Percentiles rank a stretch among this genome's conserved stretches.
These are phyloP conservation scores for Hebeloma cylindrosporum DNA, from an alignment of 768 basidiomycete species.

Conservation along the genomic window DNA sequence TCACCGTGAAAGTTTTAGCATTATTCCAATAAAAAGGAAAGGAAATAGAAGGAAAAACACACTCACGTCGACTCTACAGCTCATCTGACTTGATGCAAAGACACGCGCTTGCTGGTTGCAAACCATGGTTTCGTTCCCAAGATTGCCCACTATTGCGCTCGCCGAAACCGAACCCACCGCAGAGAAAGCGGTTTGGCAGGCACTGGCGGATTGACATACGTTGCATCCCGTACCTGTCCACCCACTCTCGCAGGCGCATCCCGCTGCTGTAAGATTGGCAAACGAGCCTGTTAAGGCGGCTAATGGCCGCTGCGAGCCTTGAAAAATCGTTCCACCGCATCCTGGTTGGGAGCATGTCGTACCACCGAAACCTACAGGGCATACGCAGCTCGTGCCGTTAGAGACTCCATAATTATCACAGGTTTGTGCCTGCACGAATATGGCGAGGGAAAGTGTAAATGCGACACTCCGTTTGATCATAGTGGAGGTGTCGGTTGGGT, in stretches of 20 bases:
- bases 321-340: constrained; percentile 83
- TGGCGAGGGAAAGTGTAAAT: constrained; percentile 21
- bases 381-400: constrained; percentile 63
- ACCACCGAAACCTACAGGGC: constrained; percentile 83
- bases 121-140: constrained; percentile 56
- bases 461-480: constrained; percentile 13
- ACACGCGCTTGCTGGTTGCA: constrained; percentile 73
- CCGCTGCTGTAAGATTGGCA: constrained; percentile 64
- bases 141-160: constrained; percentile 27
- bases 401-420: constrained; percentile 72
- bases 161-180: constrained; percentile 38
- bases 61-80: constrained; percentile 79
- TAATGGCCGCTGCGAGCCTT: constrained; percentile 60
- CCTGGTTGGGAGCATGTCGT: constrained; percentile 63
- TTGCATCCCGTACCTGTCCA: constrained; percentile 83
- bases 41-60: neutral
- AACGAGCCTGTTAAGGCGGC: constrained; percentile 45
- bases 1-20: no score
- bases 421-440: constrained; percentile 35
- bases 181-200: constrained; percentile 66
- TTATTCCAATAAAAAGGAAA: neutral
- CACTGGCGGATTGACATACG: constrained; percentile 66
- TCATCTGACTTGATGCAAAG: constrained; percentile 79
- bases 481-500: neutral
- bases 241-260: constrained; percentile 68